These are phyloP conservation scores for Zopfia rhizophila DNA, from an alignment of 2,329 filamentous ascomycete species.

Conservation along the genomic window DNA sequence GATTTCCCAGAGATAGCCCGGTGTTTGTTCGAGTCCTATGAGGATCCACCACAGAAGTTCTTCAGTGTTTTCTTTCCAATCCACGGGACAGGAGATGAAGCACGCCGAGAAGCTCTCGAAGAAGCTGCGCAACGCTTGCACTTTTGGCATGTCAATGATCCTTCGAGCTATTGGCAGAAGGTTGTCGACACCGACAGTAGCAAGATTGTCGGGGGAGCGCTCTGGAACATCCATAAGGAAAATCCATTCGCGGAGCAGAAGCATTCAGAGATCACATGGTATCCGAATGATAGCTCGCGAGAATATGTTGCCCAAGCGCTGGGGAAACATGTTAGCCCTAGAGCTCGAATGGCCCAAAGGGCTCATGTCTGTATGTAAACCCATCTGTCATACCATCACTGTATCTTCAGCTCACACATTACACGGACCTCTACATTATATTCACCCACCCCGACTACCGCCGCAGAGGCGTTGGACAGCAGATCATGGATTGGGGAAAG, in stretches of 20 bases:
- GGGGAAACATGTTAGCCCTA: slow-evolving; percentile 2
- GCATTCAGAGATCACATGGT: slow-evolving; percentile 20
- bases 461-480: slow-evolving; percentile 41
- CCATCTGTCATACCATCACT: slow-evolving; percentile 3
- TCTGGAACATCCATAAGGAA: slow-evolving; percentile 40
- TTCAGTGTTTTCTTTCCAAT: slow-evolving; percentile 14
- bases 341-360: not conserved
- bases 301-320: slow-evolving; percentile 12
- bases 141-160: slow-evolving; percentile 20
- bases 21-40: slow-evolving; percentile 16
- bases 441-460: slow-evolving; percentile 46
- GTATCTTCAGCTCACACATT: too few species aligned
- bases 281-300: slow-evolving; percentile 14
- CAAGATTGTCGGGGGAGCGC: slow-evolving; percentile 39
- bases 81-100: slow-evolving; percentile 5
- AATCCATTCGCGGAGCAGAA: slow-evolving; percentile 21
- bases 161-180: slow-evolving; percentile 41
- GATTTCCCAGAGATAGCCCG: slow-evolving; percentile 21
- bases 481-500: slow-evolving; percentile 48
- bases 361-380: slow-evolving; percentile 8
- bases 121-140: slow-evolving; percentile 23
- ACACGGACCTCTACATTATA: slow-evolving; percentile 45
- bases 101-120: slow-evolving; percentile 10
- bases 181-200: slow-evolving; percentile 34
- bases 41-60: slow-evolving; percentile 12